phyloP scores from a whole-genome alignment of 192 early-diverging fungal species.

The Coemansia sp. region DNA sequence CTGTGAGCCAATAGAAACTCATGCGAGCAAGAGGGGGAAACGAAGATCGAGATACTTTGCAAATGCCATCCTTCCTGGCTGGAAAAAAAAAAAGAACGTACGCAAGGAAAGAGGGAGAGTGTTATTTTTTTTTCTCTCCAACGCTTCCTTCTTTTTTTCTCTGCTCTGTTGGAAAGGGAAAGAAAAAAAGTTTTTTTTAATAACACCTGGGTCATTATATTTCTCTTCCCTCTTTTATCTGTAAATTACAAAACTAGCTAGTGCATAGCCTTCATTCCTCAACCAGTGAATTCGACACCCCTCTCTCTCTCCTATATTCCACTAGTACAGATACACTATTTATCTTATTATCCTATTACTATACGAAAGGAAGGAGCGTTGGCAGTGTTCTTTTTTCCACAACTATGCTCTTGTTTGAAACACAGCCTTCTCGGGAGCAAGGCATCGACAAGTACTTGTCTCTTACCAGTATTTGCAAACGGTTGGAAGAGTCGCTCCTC shows the following conservation, averaged over 20 bases:
- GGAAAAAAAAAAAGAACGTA: not conserved
- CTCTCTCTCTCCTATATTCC: not conserved
- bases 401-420: slow-evolving; percentile 7
- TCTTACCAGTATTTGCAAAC: not conserved
- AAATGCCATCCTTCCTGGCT: not conserved
- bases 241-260: not conserved
- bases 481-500: not conserved
- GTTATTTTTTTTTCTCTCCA: not conserved
- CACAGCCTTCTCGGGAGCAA: not conserved
- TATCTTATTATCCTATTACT: no score
- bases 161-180: no score
- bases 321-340: no score
- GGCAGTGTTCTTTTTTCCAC: not conserved
- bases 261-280: not conserved
- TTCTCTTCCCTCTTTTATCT: not conserved
- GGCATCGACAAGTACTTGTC: not conserved
- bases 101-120: not conserved
- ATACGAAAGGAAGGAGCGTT: not conserved
- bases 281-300: not conserved
- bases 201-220: not conserved
- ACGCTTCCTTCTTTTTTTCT: no score
- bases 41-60: not conserved
- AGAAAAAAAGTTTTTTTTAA: no score
- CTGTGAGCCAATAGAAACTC: not conserved
- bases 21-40: not conserved